Percentiles rank a stretch among this genome's conserved stretches.
Evolutionary conservation across 1,284 basidiomycete genomes (phyloP).

Genomic region (Melampsora americana): DNA sequence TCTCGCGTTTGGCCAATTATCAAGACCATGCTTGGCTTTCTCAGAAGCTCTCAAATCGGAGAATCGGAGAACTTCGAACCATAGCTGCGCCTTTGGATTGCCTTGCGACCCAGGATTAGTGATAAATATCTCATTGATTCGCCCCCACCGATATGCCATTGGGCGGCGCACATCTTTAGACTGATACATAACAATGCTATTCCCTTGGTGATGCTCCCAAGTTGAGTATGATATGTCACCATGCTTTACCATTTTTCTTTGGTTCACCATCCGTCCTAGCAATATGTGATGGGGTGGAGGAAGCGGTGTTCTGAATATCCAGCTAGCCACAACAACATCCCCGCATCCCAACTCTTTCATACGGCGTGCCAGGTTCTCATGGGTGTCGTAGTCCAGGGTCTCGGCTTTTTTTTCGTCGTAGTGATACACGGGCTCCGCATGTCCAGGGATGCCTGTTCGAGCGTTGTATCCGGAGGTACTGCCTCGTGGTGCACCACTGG

Average conservation of each 20-base stretch:
- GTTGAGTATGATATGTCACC: constrained; percentile 10
- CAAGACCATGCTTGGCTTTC: constrained; percentile 16
- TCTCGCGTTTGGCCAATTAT: constrained; percentile 24
- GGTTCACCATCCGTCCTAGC: constrained; percentile 1
- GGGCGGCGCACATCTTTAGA: too few species aligned
- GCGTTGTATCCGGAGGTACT: too few species aligned
- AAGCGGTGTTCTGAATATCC: background rate
- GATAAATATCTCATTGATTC: too few species aligned
- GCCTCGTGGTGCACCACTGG: too few species aligned
- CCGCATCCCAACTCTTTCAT: too few species aligned
- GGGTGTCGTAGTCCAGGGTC: constrained; percentile 15
- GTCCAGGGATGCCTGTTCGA: background rate
- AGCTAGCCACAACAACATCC: constrained; percentile 4
- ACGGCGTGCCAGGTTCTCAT: background rate
- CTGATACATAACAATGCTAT: constrained; percentile 12
- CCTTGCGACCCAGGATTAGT: too few species aligned
- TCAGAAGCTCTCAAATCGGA: constrained; percentile 3
- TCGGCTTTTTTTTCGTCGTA: constrained; percentile 8
- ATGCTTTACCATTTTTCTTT: too few species aligned
- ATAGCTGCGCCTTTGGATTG: constrained; percentile 8
- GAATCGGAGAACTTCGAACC: constrained; percentile 14
- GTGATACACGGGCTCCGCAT: background rate
- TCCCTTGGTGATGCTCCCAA: constrained; percentile 9
- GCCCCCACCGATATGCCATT: too few species aligned
- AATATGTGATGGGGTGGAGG: background rate